phyloP scores from a whole-genome alignment of 2,329 filamentous ascomycete genomes.

The Paradendryphiella salina region DNA sequence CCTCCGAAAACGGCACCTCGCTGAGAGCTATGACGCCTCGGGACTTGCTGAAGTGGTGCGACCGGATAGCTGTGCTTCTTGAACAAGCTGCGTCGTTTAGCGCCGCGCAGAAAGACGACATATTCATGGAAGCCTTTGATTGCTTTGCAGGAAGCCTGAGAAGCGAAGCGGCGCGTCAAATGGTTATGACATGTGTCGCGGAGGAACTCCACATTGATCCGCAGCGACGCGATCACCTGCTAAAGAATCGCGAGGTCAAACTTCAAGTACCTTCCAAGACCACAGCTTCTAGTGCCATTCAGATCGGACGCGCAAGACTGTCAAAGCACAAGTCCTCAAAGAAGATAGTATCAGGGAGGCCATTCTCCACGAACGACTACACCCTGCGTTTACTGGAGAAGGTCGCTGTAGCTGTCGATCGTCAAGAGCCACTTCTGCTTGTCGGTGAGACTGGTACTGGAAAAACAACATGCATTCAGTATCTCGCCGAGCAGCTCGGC shows the following conservation, averaged over 20 bases:
- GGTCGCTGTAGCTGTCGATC: conserved; percentile 77
- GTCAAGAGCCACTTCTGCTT: conserved; percentile 85
- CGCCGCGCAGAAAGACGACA: conserved; percentile 74
- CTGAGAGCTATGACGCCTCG: conserved; percentile 68
- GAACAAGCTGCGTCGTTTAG: conserved; percentile 63
- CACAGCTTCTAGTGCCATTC: conserved; percentile 33
- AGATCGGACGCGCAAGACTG: conserved; percentile 51
- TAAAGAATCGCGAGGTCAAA: conserved; percentile 73
- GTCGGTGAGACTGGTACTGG: conserved; percentile 99
- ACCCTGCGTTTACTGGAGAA: conserved; percentile 85
- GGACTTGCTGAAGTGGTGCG: conserved; percentile 91
- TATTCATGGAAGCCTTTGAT: conserved; percentile 92
- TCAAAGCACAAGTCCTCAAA: conserved; percentile 49
- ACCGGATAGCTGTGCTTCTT: conserved; percentile 70
- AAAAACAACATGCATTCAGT: conserved; percentile 95
- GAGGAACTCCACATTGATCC: conserved; percentile 85
- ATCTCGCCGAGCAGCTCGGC: conserved; percentile 80
- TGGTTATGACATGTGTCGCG: conserved; percentile 71
- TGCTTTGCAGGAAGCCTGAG: conserved; percentile 85
- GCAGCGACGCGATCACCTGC: conserved; percentile 76
- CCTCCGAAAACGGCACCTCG: conserved; percentile 58
- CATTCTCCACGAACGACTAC: conserved; percentile 87
- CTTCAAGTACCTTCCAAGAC: conserved; percentile 46
- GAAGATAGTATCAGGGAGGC: conserved; percentile 48
- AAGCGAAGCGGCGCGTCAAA: conserved; percentile 62